A percentile compares a stretch with the other conserved stretches of the same genome.
Conservation (phyloP, 768 basidiomycete genomes). For the Paxillus ammoniavirescens region DNA sequence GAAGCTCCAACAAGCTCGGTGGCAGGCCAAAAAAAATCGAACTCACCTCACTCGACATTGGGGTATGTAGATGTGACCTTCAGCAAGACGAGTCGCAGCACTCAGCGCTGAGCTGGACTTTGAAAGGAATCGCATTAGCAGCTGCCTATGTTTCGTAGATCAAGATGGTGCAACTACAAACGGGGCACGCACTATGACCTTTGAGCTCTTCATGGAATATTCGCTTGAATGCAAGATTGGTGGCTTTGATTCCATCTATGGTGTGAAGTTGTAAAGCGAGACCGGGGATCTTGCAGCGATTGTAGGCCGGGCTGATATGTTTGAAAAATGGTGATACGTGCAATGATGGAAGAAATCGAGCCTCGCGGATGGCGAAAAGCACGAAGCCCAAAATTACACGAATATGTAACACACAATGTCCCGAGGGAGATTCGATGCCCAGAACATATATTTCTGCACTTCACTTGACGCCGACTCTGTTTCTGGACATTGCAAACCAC, state of each 20-base stretch:
- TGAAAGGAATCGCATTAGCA: no score
- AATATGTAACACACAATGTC: conserved; percentile 60
- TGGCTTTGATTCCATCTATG: conserved; percentile 70
- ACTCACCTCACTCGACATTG: no score
- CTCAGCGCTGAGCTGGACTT: no score
- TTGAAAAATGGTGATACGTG: neutral
- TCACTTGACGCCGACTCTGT: no score
- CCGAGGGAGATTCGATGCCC: conserved; percentile 45
- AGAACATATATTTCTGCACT: neutral
- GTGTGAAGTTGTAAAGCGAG: conserved; percentile 84
- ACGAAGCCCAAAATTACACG: conserved; percentile 49
- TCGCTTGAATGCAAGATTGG: conserved; percentile 71
- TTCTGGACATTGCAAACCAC: no score
- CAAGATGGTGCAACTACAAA: neutral
- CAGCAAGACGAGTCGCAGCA: no score
- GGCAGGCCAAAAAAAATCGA: no score
- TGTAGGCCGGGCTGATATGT: conserved; percentile 76
- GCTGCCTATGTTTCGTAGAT: no score
- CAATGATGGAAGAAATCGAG: neutral
- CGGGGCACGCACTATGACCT: conserved; percentile 54
- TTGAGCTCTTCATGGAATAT: conserved; percentile 78
- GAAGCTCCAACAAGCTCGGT: no score
- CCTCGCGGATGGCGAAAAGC: neutral
- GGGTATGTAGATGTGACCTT: no score
- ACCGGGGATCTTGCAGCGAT: conserved; percentile 84